These are phyloP conservation scores for Leptosphaerulina australis DNA, from an alignment of 2,329 filamentous ascomycete genomes.

Conservation along the genomic window DNA sequence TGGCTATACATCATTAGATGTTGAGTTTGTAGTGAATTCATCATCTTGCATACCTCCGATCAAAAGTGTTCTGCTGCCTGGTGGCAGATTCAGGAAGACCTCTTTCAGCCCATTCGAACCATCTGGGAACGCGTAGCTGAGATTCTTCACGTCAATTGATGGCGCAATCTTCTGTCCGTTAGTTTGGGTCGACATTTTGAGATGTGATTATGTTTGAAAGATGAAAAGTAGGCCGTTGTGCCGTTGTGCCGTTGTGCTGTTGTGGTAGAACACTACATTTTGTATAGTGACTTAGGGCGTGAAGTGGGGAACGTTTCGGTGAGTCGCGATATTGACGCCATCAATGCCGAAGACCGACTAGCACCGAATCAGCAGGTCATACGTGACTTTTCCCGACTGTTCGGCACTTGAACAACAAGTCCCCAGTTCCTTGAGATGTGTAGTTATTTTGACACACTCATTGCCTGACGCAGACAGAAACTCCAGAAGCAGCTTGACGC, in stretches of 20 bases:
- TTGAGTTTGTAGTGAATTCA: background rate
- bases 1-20: slow-evolving; percentile 60
- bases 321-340: slow-evolving; percentile 12
- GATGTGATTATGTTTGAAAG: background rate
- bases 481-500: too few relatives aligned
- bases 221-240: background rate
- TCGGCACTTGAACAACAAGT: slow-evolving; percentile 5
- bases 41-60: slow-evolving; percentile 70
- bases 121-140: slow-evolving; percentile 90
- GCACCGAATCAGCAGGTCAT: slow-evolving; percentile 9
- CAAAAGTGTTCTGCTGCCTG: slow-evolving; percentile 83
- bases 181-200: slow-evolving; percentile 31
- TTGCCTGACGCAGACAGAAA: too few relatives aligned
- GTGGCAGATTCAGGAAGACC: slow-evolving; percentile 76
- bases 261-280: slow-evolving; percentile 6
- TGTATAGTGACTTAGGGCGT: slow-evolving; percentile 10
- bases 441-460: too few relatives aligned
- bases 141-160: slow-evolving; percentile 73
- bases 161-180: slow-evolving; percentile 50
- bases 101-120: slow-evolving; percentile 77
- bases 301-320: slow-evolving; percentile 8
- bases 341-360: slow-evolving; percentile 16
- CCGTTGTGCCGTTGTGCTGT: background rate
- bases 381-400: slow-evolving; percentile 1
- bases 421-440: background rate